phyloP scores from a whole-genome alignment of 202 grass and related monocot genomes.

The Tripidium arundinaceum region DNA sequence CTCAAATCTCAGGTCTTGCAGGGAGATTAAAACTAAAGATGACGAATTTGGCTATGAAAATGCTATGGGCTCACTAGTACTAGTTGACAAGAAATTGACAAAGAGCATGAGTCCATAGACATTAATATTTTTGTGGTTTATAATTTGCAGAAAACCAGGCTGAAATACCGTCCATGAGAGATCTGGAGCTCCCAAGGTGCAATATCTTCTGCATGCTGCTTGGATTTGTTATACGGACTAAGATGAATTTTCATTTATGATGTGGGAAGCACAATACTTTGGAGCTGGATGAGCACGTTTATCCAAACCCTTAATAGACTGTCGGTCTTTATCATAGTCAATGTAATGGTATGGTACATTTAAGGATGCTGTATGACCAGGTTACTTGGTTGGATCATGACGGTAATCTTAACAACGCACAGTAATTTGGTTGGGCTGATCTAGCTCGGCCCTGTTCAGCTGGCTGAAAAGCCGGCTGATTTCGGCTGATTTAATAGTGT shows the following conservation, averaged over 20 bases:
- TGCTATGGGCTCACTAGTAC: too few relatives aligned
- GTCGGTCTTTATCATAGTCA: not conserved
- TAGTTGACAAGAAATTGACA: not conserved
- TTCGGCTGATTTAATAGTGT: too few relatives aligned
- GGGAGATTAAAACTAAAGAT: not conserved
- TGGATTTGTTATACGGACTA: not conserved
- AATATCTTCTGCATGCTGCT: not conserved
- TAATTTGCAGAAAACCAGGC: slow-evolving; percentile 3
- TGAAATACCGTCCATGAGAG: not conserved
- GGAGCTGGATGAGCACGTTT: not conserved
- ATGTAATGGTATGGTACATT: not conserved
- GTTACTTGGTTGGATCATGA: not conserved
- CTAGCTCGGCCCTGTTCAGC: too few relatives aligned
- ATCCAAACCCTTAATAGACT: not conserved
- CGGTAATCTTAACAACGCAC: not conserved
- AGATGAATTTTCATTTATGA: not conserved
- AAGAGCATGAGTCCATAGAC: not conserved
- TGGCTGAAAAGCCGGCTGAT: too few relatives aligned
- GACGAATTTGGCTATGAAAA: not conserved
- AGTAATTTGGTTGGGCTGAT: not conserved
- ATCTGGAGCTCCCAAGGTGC: not conserved
- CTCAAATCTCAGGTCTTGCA: not conserved
- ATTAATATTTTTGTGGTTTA: not conserved
- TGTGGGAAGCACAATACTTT: not conserved
- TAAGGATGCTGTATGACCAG: too few relatives aligned